These are phyloP conservation scores for Russula dissimulans DNA, from an alignment of 768 basidiomycete species.

Conservation along the genomic window DNA sequence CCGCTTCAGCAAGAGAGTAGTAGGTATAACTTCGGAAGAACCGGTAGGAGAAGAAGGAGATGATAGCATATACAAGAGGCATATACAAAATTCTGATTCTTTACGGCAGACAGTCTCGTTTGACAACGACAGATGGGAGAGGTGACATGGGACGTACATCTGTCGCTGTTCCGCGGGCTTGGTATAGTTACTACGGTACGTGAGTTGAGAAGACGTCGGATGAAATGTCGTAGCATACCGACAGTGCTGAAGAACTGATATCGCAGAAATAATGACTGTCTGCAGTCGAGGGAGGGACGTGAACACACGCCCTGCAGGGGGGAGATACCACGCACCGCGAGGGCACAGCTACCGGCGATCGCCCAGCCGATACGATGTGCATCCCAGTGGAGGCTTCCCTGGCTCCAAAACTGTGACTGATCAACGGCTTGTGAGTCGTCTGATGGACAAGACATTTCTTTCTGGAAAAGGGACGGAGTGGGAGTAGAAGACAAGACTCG, in stretches of 20 bases:
- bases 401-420: constrained; percentile 55
- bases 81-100: constrained; percentile 78
- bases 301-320: neutral
- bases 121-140: neutral
- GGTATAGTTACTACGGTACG: constrained; percentile 53
- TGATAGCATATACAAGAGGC: constrained; percentile 72
- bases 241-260: constrained; percentile 53
- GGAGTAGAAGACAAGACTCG: neutral
- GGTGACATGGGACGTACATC: constrained; percentile 38
- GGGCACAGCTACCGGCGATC: constrained; percentile 53
- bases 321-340: constrained; percentile 35
- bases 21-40: constrained; percentile 73
- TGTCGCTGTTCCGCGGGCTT: constrained; percentile 70
- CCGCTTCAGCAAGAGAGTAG: constrained; percentile 42
- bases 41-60: constrained; percentile 81
- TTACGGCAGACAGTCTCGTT: neutral
- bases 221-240: constrained; percentile 34
- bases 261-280: constrained; percentile 51
- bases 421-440: constrained; percentile 43
- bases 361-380: constrained; percentile 65
- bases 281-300: constrained; percentile 20
- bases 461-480: neutral
- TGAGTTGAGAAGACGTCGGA: neutral
- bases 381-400: constrained; percentile 47
- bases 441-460: constrained; percentile 35